These are phyloP conservation scores for Cymbidium sinense DNA, from an alignment of 106 monocot genomes.

Conservation along the genomic window DNA sequence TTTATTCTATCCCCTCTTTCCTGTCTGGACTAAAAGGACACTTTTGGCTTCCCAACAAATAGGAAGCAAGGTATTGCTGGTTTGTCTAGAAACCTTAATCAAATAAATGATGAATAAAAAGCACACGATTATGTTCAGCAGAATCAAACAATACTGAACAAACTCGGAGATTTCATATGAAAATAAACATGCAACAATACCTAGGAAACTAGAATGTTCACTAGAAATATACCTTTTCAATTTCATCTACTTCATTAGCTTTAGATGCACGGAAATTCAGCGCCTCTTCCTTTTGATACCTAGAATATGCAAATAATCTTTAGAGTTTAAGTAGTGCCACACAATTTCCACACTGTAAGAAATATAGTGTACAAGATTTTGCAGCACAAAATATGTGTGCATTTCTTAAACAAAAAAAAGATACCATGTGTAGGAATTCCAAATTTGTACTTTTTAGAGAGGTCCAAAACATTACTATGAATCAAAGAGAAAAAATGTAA, in stretches of 20 bases:
- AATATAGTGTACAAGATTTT: not conserved
- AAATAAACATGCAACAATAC: not conserved
- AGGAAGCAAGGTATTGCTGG: not conserved
- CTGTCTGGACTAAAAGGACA: not conserved
- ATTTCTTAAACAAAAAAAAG: no score
- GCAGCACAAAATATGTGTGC: no score
- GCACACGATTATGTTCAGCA: not conserved
- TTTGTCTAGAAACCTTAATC: not conserved
- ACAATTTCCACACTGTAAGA: not conserved
- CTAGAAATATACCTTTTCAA: conserved; percentile 61
- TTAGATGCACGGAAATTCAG: conserved; percentile 72
- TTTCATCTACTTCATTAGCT: conserved; percentile 71
- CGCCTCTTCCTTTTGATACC: conserved; percentile 89
- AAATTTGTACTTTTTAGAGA: no score
- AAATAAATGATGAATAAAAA: not conserved
- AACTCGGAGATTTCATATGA: not conserved
- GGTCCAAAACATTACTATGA: no score
- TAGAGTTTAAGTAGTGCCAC: not conserved
- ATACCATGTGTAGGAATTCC: no score
- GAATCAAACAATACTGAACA: not conserved
- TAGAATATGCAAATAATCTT: conserved; percentile 16
- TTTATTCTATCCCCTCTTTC: not conserved
- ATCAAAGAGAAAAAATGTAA: no score
- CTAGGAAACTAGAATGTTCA: not conserved
- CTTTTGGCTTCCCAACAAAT: not conserved